A percentile compares a stretch with the other conserved stretches of the same genome.
Conservation (phyloP, 1,284 basidiomycete species). For the Fomes fomentarius region DNA sequence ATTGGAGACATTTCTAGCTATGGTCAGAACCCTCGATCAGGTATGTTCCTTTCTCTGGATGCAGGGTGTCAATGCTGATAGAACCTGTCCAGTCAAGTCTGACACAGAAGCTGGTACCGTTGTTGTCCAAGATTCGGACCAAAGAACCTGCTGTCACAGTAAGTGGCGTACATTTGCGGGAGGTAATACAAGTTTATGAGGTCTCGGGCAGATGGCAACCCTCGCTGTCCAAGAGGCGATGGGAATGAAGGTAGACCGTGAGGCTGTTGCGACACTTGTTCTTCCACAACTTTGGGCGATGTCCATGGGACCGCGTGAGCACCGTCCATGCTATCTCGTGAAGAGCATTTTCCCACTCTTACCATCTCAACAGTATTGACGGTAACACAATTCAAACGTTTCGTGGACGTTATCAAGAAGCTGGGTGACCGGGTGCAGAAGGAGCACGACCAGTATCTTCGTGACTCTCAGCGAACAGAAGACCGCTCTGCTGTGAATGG, state of each 20-base stretch:
- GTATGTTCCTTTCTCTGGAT: slow-evolving; percentile 39
- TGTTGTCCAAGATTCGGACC: slow-evolving; percentile 94
- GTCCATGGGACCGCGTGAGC: slow-evolving; percentile 92
- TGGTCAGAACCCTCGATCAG: slow-evolving; percentile 96
- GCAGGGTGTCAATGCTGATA: neutral
- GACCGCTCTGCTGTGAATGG: slow-evolving; percentile 61
- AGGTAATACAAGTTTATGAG: too few relatives aligned
- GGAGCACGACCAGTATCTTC: slow-evolving; percentile 84
- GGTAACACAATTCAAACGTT: slow-evolving; percentile 88
- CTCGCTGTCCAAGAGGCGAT: slow-evolving; percentile 95
- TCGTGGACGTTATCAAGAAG: slow-evolving; percentile 81
- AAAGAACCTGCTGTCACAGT: slow-evolving; percentile 93
- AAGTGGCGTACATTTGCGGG: too few relatives aligned
- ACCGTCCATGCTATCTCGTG: neutral
- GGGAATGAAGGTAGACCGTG: slow-evolving; percentile 93
- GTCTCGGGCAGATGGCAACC: slow-evolving; percentile 93
- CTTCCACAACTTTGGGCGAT: slow-evolving; percentile 95
- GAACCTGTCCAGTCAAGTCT: slow-evolving; percentile 62
- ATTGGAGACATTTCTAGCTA: slow-evolving; percentile 84
- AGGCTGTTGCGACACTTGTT: slow-evolving; percentile 92
- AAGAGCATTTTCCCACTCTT: slow-evolving; percentile 6
- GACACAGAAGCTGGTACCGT: slow-evolving; percentile 93
- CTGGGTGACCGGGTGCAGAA: slow-evolving; percentile 81
- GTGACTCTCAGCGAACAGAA: slow-evolving; percentile 82
- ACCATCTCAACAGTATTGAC: slow-evolving; percentile 66